These are phyloP conservation scores for Cucumis melo DNA, from an alignment of 306 rosid genomes.

Conservation along the genomic window DNA sequence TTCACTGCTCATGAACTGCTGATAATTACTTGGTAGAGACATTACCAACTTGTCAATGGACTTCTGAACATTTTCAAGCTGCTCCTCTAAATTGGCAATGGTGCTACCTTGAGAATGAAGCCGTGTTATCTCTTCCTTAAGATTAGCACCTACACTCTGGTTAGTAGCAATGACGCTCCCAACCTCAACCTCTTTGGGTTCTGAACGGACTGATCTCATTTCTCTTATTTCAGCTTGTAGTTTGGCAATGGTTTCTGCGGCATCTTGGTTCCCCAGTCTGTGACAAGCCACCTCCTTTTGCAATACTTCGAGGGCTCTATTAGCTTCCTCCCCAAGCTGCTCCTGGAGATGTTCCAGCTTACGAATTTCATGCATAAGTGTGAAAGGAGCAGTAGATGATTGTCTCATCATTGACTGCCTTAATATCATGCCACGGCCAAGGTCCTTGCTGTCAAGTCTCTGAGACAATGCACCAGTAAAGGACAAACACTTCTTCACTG, in stretches of 20 bases:
- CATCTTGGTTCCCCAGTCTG: conserved; percentile 96
- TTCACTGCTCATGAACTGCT: conserved; percentile 29
- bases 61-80: conserved; percentile 95
- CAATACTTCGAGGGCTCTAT: conserved; percentile 82
- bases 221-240: conserved; percentile 89
- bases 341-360: conserved; percentile 98
- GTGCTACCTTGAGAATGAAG: conserved; percentile 99
- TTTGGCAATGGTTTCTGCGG: conserved; percentile 98
- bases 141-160: conserved; percentile 90
- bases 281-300: conserved; percentile 99
- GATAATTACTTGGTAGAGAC: conserved; percentile 83
- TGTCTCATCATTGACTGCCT: conserved; percentile 95
- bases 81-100: conserved; percentile 92
- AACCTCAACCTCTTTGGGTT: conserved; percentile 57
- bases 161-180: conserved; percentile 55
- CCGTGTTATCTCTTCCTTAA: conserved; percentile 91
- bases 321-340: conserved; percentile 98
- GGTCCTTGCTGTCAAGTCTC: conserved; percentile 34
- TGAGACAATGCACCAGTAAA: conserved; percentile 47
- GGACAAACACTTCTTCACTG: conserved; percentile 91
- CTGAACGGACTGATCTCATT: conserved; percentile 56
- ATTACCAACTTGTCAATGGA: conserved; percentile 95
- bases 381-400: conserved; percentile 89
- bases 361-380: conserved; percentile 97
- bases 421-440: conserved; percentile 30